These are phyloP conservation scores for Daldinia loculata DNA, from an alignment of 495 filamentous ascomycete genomes.

Conservation along the genomic window DNA sequence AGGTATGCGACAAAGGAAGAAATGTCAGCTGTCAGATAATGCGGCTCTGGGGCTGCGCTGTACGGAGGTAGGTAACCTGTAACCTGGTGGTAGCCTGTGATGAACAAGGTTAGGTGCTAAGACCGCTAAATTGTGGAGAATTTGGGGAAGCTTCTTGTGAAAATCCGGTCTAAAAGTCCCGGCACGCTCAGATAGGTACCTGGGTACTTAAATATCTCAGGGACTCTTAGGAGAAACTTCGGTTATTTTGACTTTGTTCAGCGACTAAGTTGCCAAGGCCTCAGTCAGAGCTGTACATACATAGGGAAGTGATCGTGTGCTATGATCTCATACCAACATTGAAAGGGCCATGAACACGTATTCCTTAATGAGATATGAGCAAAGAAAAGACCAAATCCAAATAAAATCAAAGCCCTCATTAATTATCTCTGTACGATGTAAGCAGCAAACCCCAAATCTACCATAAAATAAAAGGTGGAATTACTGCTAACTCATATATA, in stretches of 20 bases:
- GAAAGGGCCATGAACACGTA: neutral
- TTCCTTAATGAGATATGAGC: constrained; percentile 18
- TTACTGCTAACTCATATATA: constrained; percentile 47
- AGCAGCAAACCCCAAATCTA: neutral
- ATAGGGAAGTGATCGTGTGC: neutral
- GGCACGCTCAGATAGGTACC: neutral
- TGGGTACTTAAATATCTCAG: neutral
- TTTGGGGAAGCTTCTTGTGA: constrained; percentile 13
- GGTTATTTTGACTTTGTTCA: constrained; percentile 3
- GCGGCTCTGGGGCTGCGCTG: constrained; percentile 21
- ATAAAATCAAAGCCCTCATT: neutral
- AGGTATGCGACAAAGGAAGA: constrained; percentile 26
- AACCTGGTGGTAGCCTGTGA: constrained; percentile 19
- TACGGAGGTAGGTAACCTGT: neutral
- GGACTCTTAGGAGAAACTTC: constrained; percentile 16
- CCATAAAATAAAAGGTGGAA: neutral
- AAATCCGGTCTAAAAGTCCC: neutral
- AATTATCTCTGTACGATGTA: constrained; percentile 21
- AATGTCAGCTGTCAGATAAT: constrained; percentile 32
- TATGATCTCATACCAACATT: neutral
- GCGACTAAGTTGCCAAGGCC: neutral
- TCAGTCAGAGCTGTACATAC: neutral
- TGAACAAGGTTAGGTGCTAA: constrained; percentile 13
- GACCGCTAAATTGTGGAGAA: constrained; percentile 13
- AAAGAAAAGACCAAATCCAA: neutral